These are phyloP conservation scores for Leucaena leucocephala DNA, from an alignment of 306 rosid genomes.

Conservation along the genomic window DNA sequence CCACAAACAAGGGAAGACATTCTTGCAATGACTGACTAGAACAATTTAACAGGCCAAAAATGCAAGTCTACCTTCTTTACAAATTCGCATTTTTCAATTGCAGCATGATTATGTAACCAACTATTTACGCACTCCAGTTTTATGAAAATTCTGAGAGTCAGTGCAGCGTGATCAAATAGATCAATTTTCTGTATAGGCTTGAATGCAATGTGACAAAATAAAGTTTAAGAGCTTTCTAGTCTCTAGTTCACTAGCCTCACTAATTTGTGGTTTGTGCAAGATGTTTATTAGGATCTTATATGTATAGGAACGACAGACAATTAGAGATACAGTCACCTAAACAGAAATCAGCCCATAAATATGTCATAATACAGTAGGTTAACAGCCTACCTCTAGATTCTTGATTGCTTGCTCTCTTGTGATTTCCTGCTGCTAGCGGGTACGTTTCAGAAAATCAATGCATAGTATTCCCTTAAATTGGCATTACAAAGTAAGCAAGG, in stretches of 20 bases:
- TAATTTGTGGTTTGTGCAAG: no score
- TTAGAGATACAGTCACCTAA: background rate
- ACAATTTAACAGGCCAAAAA: conserved; percentile 19
- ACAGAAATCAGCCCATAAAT: conserved; percentile 14
- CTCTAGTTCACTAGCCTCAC: background rate
- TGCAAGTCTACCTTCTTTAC: background rate
- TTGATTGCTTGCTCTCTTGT: conserved; percentile 71
- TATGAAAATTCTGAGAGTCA: background rate
- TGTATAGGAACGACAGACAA: background rate
- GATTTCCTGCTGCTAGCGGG: conserved; percentile 62
- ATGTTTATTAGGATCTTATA: background rate
- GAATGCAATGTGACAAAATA: background rate
- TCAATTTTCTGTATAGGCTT: background rate
- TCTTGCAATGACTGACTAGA: background rate
- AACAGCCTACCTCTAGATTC: conserved; percentile 64
- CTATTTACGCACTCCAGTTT: background rate
- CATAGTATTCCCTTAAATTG: conserved; percentile 71
- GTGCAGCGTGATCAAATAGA: background rate
- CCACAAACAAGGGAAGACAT: background rate
- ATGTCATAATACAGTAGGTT: background rate
- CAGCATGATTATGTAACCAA: background rate
- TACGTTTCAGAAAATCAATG: conserved; percentile 69
- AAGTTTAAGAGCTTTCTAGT: background rate
- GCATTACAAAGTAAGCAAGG: conserved; percentile 20
- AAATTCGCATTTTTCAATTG: background rate